Evolutionary conservation across 345 rosid genomes (phyloP), one percentile per base, ranked within the genome.

Genomic region (Geranium brycei): DNA sequence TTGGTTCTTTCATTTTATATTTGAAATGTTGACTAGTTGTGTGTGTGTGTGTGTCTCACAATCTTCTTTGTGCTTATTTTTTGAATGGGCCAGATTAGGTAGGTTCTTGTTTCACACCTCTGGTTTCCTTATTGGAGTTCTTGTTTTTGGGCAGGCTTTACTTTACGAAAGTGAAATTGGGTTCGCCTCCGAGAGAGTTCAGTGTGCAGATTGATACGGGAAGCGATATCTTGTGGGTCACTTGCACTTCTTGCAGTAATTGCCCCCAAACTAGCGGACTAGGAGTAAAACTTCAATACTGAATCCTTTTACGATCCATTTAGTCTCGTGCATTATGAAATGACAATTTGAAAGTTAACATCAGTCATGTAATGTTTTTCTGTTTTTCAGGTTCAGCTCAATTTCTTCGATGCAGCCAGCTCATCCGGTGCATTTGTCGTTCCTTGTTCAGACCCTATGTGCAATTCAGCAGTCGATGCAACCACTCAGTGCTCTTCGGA

Each of bases 121-220:
- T 30, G 32, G 17, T 16, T 58, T 17, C n/a, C 41, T 41, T 23
- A 13, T 6, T 14, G 31, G 14, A 5, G 71, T 62, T 60, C 16
- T 67, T 53, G 71, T 32, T 63, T 74, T 59, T 81, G 69, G 62
- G 35, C 75, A 93, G 99, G 84, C 85, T 93, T 64, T 93, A 93
- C 73, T 90, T 88, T 73, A 93, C 99, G 13, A 88, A 85, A 82
- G 96, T 93, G 78, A 90, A 86, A 73, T 59, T 93, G 60, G 97
- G 99, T 13, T 85, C 95, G 70, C 99, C 99, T 71, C 95, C 99
- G 51, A 85, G 83, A 80, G 99, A 85, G 63, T 93, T 87, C 83
- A 90, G 81, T 73, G 96, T 90, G 80, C 97, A 93, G 83, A 93
- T 93, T 73, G 99, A 93, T 75, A 93, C 97, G 7, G 97, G 98